Conservation (phyloP, 2,329 filamentous ascomycete genomes). For the Cytospora mali region DNA sequence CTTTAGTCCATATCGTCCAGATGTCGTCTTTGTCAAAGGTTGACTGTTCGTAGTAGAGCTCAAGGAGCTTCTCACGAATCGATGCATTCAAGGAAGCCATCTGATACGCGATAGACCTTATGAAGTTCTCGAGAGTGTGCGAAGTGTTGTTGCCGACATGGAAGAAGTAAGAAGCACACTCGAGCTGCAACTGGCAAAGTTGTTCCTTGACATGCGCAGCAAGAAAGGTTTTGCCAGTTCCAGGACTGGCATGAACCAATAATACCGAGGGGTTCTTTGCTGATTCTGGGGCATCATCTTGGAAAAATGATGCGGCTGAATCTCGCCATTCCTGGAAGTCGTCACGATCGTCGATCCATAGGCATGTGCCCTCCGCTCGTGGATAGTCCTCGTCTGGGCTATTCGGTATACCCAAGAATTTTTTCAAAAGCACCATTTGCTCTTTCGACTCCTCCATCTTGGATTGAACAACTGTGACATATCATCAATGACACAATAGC, state of each 20-base stretch:
- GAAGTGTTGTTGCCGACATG: constrained; percentile 27
- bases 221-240: constrained; percentile 24
- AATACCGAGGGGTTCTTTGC: constrained; percentile 28
- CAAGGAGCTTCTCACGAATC: constrained; percentile 32
- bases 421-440: constrained; percentile 27
- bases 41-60: constrained; percentile 31
- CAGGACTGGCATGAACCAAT: constrained; percentile 36
- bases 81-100: constrained; percentile 35
- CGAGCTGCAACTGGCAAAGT: constrained; percentile 23
- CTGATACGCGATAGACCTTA: constrained; percentile 38
- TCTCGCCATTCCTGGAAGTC: constrained; percentile 35
- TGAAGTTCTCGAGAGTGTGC: constrained; percentile 25
- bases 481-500: constrained; percentile 1
- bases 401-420: constrained; percentile 30
- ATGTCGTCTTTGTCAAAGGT: constrained; percentile 34
- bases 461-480: constrained; percentile 11
- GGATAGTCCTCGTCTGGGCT: constrained; percentile 35
- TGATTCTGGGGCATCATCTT: background rate
- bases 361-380: constrained; percentile 35
- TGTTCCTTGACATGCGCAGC: constrained; percentile 21
- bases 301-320: background rate
- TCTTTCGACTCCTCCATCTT: constrained; percentile 21
- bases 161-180: constrained; percentile 31
- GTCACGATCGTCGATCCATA: constrained; percentile 36
- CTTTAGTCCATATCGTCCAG: constrained; percentile 37